Percentiles rank a stretch among this genome's conserved stretches.
Conservation (phyloP, 352 stramenopile species). For the Aphanomyces invadans region DNA sequence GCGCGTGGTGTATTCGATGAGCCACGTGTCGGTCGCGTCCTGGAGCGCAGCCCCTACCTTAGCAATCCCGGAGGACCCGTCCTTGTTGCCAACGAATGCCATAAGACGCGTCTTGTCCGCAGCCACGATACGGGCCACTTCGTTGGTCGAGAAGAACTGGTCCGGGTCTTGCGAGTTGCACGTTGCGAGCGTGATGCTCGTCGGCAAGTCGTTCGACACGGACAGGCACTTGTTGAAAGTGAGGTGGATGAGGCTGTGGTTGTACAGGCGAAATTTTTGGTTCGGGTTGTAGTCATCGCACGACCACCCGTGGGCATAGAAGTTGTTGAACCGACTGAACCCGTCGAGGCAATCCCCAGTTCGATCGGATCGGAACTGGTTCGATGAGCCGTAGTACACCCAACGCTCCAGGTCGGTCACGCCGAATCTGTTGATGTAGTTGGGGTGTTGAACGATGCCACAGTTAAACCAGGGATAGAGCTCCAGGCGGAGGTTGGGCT, state of each 20-base stretch:
- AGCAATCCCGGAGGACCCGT: not conserved
- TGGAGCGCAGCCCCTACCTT: not conserved
- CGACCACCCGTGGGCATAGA: not conserved
- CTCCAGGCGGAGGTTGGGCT: not conserved
- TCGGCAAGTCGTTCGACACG: not conserved
- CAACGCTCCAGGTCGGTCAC: conserved; percentile 4
- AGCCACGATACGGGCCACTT: not conserved
- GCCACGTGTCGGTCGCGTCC: not conserved
- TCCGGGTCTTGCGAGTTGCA: not conserved
- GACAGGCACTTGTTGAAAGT: conserved; percentile 2
- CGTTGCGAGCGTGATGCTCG: not conserved
- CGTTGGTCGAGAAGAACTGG: not conserved
- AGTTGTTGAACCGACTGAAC: not conserved
- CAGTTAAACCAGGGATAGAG: not conserved
- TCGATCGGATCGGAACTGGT: not conserved
- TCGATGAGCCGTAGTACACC: not conserved
- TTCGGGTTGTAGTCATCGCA: conserved; percentile 12
- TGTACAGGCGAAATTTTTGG: conserved; percentile 8
- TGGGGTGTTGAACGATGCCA: not conserved
- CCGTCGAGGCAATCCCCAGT: conserved; percentile 1
- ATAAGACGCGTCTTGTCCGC: not conserved
- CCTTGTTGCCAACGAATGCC: not conserved
- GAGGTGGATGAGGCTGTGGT: conserved; percentile 12
- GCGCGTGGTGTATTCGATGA: not conserved
- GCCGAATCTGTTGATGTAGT: not conserved